Evolutionary conservation across 2,329 filamentous ascomycete genomes (phyloP).

Genomic region (Paracamarosporium sp.): DNA sequence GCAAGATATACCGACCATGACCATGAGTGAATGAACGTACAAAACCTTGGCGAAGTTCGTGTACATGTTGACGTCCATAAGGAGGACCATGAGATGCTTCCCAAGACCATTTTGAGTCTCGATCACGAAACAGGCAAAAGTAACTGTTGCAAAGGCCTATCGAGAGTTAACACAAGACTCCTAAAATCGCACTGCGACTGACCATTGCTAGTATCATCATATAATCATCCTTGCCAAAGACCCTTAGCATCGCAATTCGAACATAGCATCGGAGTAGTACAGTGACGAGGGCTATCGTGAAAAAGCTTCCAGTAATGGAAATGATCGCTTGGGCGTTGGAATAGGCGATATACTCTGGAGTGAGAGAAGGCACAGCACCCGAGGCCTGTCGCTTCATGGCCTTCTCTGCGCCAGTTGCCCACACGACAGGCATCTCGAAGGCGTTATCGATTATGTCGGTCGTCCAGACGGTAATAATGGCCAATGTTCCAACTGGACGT

Average conservation of each 20-base stretch:
- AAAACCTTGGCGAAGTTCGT: slow-evolving; percentile 49
- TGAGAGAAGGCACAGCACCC: slow-evolving; percentile 11
- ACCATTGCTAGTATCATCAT: slow-evolving; percentile 53
- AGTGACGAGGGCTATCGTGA: slow-evolving; percentile 45
- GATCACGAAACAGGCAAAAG: slow-evolving; percentile 52
- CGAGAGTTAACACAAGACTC: slow-evolving; percentile 2
- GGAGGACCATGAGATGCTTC: slow-evolving; percentile 50
- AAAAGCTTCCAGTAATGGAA: slow-evolving; percentile 49
- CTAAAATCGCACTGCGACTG: slow-evolving; percentile 11
- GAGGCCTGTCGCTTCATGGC: slow-evolving; percentile 20
- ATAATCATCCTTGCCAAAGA: slow-evolving; percentile 58
- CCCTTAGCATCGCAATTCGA: slow-evolving; percentile 54
- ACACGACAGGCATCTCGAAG: slow-evolving; percentile 17
- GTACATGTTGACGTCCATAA: slow-evolving; percentile 34
- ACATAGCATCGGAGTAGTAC: slow-evolving; percentile 56
- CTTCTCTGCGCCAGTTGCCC: slow-evolving; percentile 8
- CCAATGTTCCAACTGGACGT: slow-evolving; percentile 9
- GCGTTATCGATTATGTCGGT: slow-evolving; percentile 2
- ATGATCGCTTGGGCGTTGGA: slow-evolving; percentile 50
- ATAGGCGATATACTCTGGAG: slow-evolving; percentile 43
- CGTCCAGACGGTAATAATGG: neutral
- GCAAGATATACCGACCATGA: slow-evolving; percentile 53
- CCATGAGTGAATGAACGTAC: slow-evolving; percentile 54
- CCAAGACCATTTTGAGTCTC: slow-evolving; percentile 57
- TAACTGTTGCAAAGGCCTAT: slow-evolving; percentile 20